Conservation (phyloP, 2,329 filamentous ascomycete species). For the Macrophomina tecta region DNA sequence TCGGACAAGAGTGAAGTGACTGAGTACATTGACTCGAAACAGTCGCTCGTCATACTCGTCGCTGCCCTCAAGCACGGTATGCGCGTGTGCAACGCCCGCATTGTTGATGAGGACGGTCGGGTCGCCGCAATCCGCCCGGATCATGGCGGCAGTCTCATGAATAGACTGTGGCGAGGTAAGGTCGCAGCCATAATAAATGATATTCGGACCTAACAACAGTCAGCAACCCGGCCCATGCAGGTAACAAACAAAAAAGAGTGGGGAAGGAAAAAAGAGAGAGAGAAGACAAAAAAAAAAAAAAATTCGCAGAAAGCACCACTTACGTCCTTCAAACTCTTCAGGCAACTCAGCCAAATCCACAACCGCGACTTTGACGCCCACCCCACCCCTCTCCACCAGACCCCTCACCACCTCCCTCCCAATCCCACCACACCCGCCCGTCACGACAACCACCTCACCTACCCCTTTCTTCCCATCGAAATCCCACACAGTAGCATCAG, state of each 20-base stretch:
- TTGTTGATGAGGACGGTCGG: slow-evolving; percentile 42
- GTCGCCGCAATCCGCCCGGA: slow-evolving; percentile 34
- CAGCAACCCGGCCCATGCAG: neutral
- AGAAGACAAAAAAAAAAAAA: neutral
- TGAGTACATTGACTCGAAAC: slow-evolving; percentile 40
- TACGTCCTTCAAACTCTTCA: slow-evolving; percentile 33
- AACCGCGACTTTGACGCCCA: slow-evolving; percentile 34
- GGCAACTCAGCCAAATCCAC: slow-evolving; percentile 37
- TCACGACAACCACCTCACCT: slow-evolving; percentile 38
- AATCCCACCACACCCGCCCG: slow-evolving; percentile 40
- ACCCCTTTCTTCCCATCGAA: slow-evolving; percentile 11
- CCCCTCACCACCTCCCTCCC: slow-evolving; percentile 40
- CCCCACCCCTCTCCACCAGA: slow-evolving; percentile 52
- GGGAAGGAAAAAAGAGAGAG: neutral
- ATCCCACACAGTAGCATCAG: neutral
- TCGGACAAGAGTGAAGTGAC: slow-evolving; percentile 38
- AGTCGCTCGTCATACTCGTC: slow-evolving; percentile 38
- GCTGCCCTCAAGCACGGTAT: slow-evolving; percentile 32
- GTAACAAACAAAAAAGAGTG: neutral
- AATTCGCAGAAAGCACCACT: slow-evolving; percentile 17
- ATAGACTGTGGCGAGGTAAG: slow-evolving; percentile 34
- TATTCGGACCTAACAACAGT: slow-evolving; percentile 30
- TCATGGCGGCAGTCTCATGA: slow-evolving; percentile 33
- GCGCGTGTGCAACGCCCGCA: slow-evolving; percentile 35
- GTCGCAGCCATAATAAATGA: slow-evolving; percentile 39